phyloP scores from a whole-genome alignment of 108 stramenopile species.

The Nitzschia sp. region DNA sequence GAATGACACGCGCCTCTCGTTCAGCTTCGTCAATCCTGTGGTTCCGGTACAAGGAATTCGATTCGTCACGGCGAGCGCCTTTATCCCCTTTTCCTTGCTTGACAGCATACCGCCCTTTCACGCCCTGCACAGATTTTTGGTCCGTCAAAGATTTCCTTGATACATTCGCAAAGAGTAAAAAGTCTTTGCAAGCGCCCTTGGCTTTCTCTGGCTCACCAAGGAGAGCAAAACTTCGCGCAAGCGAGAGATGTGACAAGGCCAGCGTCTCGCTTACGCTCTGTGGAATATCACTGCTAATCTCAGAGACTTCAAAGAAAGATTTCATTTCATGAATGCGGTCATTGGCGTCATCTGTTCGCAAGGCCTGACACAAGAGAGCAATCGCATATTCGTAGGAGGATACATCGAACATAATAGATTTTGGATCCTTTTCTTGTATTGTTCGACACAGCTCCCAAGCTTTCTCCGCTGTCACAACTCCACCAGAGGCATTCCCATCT shows the following conservation, averaged over 20 bases:
- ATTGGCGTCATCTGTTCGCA: slow-evolving; percentile 56
- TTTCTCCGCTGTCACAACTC: slow-evolving; percentile 68
- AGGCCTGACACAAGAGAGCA: slow-evolving; percentile 68
- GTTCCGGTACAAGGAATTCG: slow-evolving; percentile 71
- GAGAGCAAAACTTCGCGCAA: slow-evolving; percentile 67
- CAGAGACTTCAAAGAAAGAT: slow-evolving; percentile 35
- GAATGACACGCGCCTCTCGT: slow-evolving; percentile 52
- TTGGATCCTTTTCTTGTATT: not conserved
- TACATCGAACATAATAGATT: slow-evolving; percentile 44
- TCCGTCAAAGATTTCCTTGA: slow-evolving; percentile 29
- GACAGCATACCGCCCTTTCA: slow-evolving; percentile 32
- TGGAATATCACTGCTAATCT: slow-evolving; percentile 3
- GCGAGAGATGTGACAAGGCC: slow-evolving; percentile 54
- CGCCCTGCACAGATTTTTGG: slow-evolving; percentile 43
- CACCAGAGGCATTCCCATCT: slow-evolving; percentile 56
- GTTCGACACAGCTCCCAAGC: slow-evolving; percentile 55
- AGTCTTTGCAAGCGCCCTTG: slow-evolving; percentile 14
- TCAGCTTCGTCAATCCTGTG: slow-evolving; percentile 76
- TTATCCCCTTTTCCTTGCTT: slow-evolving; percentile 23
- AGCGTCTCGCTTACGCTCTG: slow-evolving; percentile 61
- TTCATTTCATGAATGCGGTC: slow-evolving; percentile 57
- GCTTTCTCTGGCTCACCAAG: slow-evolving; percentile 48
- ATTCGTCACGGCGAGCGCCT: slow-evolving; percentile 53
- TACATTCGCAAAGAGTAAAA: slow-evolving; percentile 12
- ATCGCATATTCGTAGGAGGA: slow-evolving; percentile 88